Conservation (phyloP, 2,329 filamentous ascomycete genomes). For the Penicillium vulpinum region DNA sequence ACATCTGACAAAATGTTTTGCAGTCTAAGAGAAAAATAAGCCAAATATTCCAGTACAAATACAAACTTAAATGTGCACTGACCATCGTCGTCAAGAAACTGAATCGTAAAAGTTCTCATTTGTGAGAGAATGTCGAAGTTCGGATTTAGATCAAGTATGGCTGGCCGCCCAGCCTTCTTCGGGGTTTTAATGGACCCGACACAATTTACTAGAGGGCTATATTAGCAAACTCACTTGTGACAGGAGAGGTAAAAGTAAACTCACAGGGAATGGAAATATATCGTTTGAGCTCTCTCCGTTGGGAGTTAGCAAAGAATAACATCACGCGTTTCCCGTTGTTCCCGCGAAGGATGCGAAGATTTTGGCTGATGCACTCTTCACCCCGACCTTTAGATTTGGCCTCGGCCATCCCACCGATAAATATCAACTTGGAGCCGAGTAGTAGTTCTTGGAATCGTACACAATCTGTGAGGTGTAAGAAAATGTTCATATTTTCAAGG, state of each 20-base stretch:
- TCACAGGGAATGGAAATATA: constrained; percentile 44
- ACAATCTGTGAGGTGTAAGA: constrained; percentile 35
- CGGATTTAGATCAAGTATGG: constrained; percentile 38
- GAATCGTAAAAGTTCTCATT: constrained; percentile 40
- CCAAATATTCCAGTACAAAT: neutral
- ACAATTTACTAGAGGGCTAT: constrained; percentile 36
- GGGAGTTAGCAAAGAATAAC: constrained; percentile 46
- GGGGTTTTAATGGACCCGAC: constrained; percentile 40
- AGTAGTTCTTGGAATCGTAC: constrained; percentile 44
- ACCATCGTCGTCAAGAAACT: constrained; percentile 44
- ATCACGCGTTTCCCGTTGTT: constrained; percentile 38
- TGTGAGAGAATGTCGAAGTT: constrained; percentile 45
- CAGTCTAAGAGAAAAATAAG: constrained; percentile 29
- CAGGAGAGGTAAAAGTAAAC: neutral
- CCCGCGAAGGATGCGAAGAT: constrained; percentile 41
- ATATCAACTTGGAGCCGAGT: constrained; percentile 40
- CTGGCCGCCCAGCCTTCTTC: constrained; percentile 42
- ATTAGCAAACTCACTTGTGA: constrained; percentile 6
- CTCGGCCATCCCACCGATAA: constrained; percentile 45
- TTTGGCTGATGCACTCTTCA: constrained; percentile 49
- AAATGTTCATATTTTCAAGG: neutral
- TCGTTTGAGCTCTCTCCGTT: constrained; percentile 42
- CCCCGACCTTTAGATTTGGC: constrained; percentile 47
- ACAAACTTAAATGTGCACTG: constrained; percentile 14
- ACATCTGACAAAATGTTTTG: constrained; percentile 33